Conservation (phyloP, 148 eudicot species). For the Fagopyrum tataricum region DNA sequence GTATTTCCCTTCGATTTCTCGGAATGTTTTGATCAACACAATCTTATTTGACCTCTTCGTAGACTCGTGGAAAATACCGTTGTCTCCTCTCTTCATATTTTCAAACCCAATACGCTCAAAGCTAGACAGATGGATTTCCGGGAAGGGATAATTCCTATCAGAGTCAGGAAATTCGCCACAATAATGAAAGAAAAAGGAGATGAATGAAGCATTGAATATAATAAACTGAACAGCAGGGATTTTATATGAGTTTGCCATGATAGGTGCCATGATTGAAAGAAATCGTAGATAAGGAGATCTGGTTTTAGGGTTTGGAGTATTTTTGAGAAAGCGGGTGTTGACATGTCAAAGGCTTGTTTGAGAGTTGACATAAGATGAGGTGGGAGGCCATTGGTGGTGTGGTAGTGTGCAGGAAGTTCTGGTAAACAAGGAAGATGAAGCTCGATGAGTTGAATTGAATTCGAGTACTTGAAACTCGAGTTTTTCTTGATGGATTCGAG, state of each 20-base stretch:
- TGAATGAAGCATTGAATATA: not conserved
- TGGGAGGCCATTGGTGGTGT: conserved; percentile 28
- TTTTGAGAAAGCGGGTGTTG: conserved; percentile 9
- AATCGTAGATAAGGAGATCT: conserved; percentile 22
- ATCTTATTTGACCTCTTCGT: not conserved
- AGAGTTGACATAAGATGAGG: conserved; percentile 20
- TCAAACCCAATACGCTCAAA: not conserved
- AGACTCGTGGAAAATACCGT: not conserved
- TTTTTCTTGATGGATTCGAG: conserved; percentile 17
- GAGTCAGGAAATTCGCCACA: not conserved
- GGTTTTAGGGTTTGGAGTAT: conserved; percentile 14
- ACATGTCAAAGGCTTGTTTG: conserved; percentile 16
- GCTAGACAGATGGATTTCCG: not conserved
- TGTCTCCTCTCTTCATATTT: not conserved
- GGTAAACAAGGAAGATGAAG: conserved; percentile 21
- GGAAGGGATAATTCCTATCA: not conserved
- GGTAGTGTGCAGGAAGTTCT: conserved; percentile 23
- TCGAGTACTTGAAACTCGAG: not conserved
- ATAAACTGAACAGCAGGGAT: conserved; percentile 16
- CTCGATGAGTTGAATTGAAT: conserved; percentile 18
- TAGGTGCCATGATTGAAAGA: conserved; percentile 18
- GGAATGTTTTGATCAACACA: conserved; percentile 2
- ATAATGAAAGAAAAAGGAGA: not conserved
- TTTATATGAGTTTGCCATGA: conserved; percentile 1
- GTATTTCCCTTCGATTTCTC: conserved; percentile 12